These are phyloP conservation scores for Yarrowia divulgata DNA, from an alignment of 805 yeast genomes.

Conservation along the genomic window DNA sequence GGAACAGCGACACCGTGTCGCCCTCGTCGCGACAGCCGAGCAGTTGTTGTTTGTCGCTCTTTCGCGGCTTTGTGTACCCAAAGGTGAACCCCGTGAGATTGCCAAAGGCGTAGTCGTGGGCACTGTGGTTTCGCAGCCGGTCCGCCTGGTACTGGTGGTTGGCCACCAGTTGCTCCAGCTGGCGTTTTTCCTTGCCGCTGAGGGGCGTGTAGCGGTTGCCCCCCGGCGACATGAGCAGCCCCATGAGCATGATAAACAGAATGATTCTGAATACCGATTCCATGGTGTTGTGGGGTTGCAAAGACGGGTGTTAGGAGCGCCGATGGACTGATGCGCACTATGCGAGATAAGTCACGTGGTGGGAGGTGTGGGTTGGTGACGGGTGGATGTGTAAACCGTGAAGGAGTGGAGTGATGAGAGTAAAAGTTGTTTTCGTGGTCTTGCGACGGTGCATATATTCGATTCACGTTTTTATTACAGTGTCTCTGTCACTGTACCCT, in stretches of 20 bases:
- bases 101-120: constrained; percentile 20
- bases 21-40: constrained; percentile 30
- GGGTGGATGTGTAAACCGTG: neutral
- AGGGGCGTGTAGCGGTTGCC: constrained; percentile 36
- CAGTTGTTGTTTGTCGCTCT: constrained; percentile 5
- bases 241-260: constrained; percentile 39
- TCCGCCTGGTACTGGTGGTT: constrained; percentile 36
- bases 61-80: constrained; percentile 25
- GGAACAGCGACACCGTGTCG: constrained; percentile 18
- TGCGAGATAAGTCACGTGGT: constrained; percentile 37
- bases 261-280: constrained; percentile 39
- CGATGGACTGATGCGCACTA: constrained; percentile 29
- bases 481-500: neutral
- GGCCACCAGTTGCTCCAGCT: constrained; percentile 22
- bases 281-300: constrained; percentile 28
- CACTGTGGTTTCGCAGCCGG: constrained; percentile 13
- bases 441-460: too few relatives aligned
- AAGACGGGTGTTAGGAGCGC: neutral
- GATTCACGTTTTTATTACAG: too few relatives aligned
- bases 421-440: too few relatives aligned
- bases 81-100: constrained; percentile 35
- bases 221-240: constrained; percentile 39
- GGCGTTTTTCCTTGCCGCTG: constrained; percentile 30
- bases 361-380: too few relatives aligned
- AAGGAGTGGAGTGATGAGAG: too few relatives aligned